phyloP scores from a whole-genome alignment of 1,139 yeast species.

The Suhomyces chickasaworum region DNA sequence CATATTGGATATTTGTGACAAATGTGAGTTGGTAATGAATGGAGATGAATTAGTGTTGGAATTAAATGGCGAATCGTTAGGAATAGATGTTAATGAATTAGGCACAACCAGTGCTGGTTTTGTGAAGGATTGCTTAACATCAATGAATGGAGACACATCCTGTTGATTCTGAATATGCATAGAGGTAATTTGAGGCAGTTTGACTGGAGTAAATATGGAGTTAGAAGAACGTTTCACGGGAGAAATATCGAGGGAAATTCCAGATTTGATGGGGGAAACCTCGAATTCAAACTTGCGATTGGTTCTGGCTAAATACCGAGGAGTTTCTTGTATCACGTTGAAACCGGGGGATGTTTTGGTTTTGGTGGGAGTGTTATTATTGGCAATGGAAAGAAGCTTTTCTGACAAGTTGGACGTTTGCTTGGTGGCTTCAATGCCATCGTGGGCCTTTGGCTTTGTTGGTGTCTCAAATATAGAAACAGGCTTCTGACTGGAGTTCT shows the following conservation, averaged over 20 bases:
- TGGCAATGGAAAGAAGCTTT: slow-evolving; percentile 12
- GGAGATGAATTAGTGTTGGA: slow-evolving; percentile 1
- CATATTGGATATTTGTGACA: not conserved
- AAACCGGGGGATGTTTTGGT: not conserved
- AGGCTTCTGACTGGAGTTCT: not conserved
- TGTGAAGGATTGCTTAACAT: not conserved
- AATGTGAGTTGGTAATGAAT: not conserved
- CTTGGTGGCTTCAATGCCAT: slow-evolving; percentile 8
- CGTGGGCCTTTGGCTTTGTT: slow-evolving; percentile 22
- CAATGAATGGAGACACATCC: not conserved
- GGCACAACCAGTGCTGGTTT: not conserved
- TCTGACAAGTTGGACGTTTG: slow-evolving; percentile 9
- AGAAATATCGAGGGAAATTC: not conserved
- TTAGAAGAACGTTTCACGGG: not conserved
- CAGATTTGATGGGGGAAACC: slow-evolving; percentile 3
- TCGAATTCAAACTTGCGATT: slow-evolving; percentile 26
- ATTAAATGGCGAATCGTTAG: slow-evolving; percentile 5
- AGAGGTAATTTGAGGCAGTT: not conserved
- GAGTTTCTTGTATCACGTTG: slow-evolving; percentile 28
- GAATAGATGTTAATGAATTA: not conserved
- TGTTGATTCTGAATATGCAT: not conserved
- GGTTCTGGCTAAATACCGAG: slow-evolving; percentile 34
- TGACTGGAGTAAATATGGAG: slow-evolving; percentile 4
- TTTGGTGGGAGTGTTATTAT: slow-evolving; percentile 13
- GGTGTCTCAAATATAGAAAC: slow-evolving; percentile 35